phyloP scores from a whole-genome alignment of 257 asterid genomes.

The Plectranthus barbatus region DNA sequence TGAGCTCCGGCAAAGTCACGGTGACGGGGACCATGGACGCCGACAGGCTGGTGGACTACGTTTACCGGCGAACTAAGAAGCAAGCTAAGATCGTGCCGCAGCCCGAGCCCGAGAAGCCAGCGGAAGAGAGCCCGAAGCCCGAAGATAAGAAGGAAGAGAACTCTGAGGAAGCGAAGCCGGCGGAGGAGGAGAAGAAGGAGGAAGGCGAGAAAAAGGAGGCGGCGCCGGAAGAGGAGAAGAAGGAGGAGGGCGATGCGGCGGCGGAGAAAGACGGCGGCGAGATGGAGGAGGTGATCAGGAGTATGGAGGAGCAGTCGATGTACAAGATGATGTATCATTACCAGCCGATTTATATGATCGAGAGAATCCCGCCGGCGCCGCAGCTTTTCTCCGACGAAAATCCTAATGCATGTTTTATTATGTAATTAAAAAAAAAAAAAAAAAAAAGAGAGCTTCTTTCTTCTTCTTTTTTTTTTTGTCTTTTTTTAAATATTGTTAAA shows the following conservation, averaged over 20 bases:
- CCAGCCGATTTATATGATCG: conserved; percentile 55
- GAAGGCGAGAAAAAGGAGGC: conserved; percentile 32
- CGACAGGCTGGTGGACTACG: conserved; percentile 63
- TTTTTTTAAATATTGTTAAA: neutral
- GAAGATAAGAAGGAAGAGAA: conserved; percentile 41
- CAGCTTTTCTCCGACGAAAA: conserved; percentile 86
- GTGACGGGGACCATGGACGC: conserved; percentile 82
- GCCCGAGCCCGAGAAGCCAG: conserved; percentile 24
- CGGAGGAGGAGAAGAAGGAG: conserved; percentile 46
- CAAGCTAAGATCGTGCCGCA: conserved; percentile 74
- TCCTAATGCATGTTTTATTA: conserved; percentile 77
- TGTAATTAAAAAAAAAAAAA: conserved; percentile 13
- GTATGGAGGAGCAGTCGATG: conserved; percentile 22
- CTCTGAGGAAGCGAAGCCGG: conserved; percentile 26
- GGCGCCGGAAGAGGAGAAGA: conserved; percentile 22
- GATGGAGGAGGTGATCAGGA: conserved; percentile 21
- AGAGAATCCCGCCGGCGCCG: conserved; percentile 81
- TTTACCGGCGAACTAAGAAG: conserved; percentile 67
- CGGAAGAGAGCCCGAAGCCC: conserved; percentile 29
- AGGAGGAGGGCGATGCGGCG: conserved; percentile 17
- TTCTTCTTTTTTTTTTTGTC: neutral
- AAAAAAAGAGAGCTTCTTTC: too few relatives aligned
- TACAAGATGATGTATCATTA: conserved; percentile 41
- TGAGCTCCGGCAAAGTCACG: conserved; percentile 55
- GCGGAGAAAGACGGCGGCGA: conserved; percentile 22